Conservation (phyloP, 2,329 filamentous ascomycete genomes). For the Ceratocystiopsis sp. region DNA sequence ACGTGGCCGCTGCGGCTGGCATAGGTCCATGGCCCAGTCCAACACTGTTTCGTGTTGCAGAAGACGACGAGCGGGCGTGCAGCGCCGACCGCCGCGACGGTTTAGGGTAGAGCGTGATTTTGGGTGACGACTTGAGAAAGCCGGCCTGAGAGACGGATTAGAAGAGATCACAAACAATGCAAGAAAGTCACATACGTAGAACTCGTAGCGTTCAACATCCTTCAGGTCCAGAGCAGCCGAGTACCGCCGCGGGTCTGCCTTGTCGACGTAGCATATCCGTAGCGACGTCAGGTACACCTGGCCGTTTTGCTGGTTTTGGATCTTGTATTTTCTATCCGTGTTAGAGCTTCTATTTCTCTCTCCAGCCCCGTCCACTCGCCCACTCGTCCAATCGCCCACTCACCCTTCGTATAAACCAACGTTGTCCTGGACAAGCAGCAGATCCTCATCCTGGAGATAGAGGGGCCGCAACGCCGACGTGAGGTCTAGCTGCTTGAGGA, state of each 20-base stretch:
- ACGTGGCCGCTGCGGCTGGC: constrained; percentile 51
- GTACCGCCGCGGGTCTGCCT: constrained; percentile 65
- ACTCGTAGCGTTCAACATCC: constrained; percentile 79
- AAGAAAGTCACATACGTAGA: constrained; percentile 43
- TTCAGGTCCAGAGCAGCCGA: constrained; percentile 78
- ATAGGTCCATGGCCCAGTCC: constrained; percentile 19
- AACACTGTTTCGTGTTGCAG: constrained; percentile 27
- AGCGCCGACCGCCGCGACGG: constrained; percentile 48
- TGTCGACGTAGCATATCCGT: constrained; percentile 87
- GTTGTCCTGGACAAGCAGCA: constrained; percentile 93
- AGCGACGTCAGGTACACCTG: constrained; percentile 95
- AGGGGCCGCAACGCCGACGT: constrained; percentile 90
- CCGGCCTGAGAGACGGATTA: constrained; percentile 40
- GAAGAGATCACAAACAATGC: not conserved
- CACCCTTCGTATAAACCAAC: constrained; percentile 96
- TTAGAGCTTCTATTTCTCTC: not conserved
- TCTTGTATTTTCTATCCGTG: constrained; percentile 67
- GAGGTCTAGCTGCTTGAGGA: constrained; percentile 86
- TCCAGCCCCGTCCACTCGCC: not conserved
- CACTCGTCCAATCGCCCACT: constrained; percentile 17
- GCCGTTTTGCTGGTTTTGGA: constrained; percentile 84
- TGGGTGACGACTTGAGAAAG: constrained; percentile 87
- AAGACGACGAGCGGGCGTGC: constrained; percentile 30
- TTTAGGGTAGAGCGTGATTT: constrained; percentile 80
- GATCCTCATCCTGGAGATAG: constrained; percentile 80